Evolutionary conservation across 1,284 basidiomycete genomes (phyloP).

Genomic region (Puccinia polysora): DNA sequence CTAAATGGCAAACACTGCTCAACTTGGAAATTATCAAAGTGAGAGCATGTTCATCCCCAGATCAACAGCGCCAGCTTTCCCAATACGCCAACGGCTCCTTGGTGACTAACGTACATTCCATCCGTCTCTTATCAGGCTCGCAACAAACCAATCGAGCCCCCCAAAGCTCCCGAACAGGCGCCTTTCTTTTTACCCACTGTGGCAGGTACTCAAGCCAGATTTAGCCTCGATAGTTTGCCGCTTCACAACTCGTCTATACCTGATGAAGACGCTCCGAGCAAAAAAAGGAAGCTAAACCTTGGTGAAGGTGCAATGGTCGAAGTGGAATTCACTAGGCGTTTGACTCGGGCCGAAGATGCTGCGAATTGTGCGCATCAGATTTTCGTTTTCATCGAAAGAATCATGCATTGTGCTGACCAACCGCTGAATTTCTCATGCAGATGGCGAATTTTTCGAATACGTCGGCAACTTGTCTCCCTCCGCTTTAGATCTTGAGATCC

Average conservation of each 20-base stretch:
- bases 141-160: constrained; percentile 92
- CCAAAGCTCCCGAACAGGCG: constrained; percentile 87
- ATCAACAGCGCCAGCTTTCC: no score
- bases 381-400: neutral
- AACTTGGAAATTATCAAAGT: constrained; percentile 93
- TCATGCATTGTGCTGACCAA: constrained; percentile 22
- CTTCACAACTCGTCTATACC: constrained; percentile 50
- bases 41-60: no score
- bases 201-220: constrained; percentile 73
- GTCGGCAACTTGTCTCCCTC: constrained; percentile 83
- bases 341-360: constrained; percentile 61
- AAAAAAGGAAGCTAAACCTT: constrained; percentile 49
- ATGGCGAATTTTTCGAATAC: constrained; percentile 76
- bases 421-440: constrained; percentile 54
- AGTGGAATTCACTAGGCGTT: constrained; percentile 68
- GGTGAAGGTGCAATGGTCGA: constrained; percentile 60
- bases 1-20: constrained; percentile 91
- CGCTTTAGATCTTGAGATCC: constrained; percentile 82
- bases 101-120: no score
- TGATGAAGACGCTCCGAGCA: constrained; percentile 45
- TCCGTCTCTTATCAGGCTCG: constrained; percentile 64
- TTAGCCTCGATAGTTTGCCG: constrained; percentile 59
- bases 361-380: constrained; percentile 64
- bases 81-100: no score
- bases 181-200: constrained; percentile 95